These are phyloP conservation scores for Gloeopeniophorella convolvens DNA, from an alignment of 768 basidiomycete species.

Conservation along the genomic window DNA sequence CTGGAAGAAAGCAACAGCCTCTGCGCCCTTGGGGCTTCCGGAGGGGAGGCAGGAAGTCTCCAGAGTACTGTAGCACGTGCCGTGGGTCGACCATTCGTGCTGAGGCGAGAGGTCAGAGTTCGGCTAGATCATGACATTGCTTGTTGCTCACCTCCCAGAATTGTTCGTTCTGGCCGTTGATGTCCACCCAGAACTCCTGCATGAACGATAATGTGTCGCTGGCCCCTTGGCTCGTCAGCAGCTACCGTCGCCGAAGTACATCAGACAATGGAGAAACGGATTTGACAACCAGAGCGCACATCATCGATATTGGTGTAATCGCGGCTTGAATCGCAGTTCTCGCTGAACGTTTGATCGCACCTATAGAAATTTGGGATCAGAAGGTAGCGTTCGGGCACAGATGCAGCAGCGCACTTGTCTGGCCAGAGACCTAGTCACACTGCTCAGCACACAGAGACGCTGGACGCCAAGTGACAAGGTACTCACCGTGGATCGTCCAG, in stretches of 20 bases:
- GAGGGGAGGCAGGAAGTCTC: conserved; percentile 49
- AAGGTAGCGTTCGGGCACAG: not conserved
- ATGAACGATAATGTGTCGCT: conserved; percentile 54
- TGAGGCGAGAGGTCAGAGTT: conserved; percentile 2
- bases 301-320: conserved; percentile 38
- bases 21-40: conserved; percentile 53
- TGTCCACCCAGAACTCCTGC: conserved; percentile 58
- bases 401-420: conserved; percentile 39
- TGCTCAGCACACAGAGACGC: conserved; percentile 3
- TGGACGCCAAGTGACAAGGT: not conserved
- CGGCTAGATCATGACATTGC: not conserved
- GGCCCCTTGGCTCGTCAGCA: conserved; percentile 52
- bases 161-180: conserved; percentile 48
- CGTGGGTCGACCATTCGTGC: conserved; percentile 71
- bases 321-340: conserved; percentile 37
- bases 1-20: conserved; percentile 67
- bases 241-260: conserved; percentile 29
- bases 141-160: conserved; percentile 58
- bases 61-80: conserved; percentile 57
- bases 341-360: conserved; percentile 41
- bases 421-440: conserved; percentile 52
- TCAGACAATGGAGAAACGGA: not conserved
- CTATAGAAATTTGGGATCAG: conserved; percentile 29
- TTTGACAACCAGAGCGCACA: conserved; percentile 24
- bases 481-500: conserved; percentile 70